Evolutionary conservation across 257 asterid species (phyloP), one percentile per base, ranked within the genome.

Genomic region (Paraleonurus japonicus): DNA sequence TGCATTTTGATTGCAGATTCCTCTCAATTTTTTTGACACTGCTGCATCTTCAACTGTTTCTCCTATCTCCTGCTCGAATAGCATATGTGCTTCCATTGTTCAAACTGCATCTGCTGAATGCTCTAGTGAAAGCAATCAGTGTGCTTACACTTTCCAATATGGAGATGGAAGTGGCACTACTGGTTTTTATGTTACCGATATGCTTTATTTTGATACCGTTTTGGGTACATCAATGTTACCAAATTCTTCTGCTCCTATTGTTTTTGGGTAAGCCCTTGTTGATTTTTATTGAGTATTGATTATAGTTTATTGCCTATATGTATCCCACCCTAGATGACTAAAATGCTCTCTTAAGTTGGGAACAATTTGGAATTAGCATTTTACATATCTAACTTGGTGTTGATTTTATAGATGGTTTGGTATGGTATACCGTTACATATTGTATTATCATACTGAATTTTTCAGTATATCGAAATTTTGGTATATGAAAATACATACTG

Each of bases 121-220:
- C 83, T 78, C 86, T 26, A 69, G 84, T 24, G 89, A 81, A 75
- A 79, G 75, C 77, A 85, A 88, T 79, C 85, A 68, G 71, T 90
- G 98, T 75, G 85, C 87, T 50, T 92, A 88, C 74, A 70, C 88
- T 3, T 85, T 90, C 77, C 87, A 83, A 39, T 92, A 92, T 68
- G 96, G 91, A 30, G 98, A 92, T 80, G 97, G 96, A 69, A 92
- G 97, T 77, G 92, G 95, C 65, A 92, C 96, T 27, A 50, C 95
- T 79, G 98, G 98, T 35, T 79, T 64, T 81, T 92, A 90, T 72
- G 80, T 87, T 59, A 78, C 90, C 33, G 98, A 92, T 84, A 8
- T 87, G 85, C 79, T 92, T 61, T 81, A 83, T 76, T 90, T 92
- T 67, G 95, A 92, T 81, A 78, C 95, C 11, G 75, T 90, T 62